These are phyloP conservation scores for Talaromyces nanjingensis DNA, from an alignment of 495 filamentous ascomycete species.

Conservation along the genomic window DNA sequence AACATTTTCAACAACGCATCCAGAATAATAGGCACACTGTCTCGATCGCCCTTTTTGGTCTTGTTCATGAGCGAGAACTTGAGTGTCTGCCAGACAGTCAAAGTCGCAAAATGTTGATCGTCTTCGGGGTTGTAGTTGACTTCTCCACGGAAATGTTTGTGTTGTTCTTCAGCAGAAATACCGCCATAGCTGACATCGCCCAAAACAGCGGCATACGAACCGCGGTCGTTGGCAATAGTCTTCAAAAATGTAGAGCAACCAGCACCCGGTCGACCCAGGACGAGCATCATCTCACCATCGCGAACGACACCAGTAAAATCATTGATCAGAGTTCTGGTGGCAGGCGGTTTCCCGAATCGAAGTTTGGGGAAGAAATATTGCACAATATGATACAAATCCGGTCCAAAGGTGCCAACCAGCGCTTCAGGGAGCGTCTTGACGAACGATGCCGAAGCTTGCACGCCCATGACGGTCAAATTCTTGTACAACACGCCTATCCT, in stretches of 20 bases:
- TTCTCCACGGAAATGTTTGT: constrained; percentile 67
- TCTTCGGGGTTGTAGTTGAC: constrained; percentile 81
- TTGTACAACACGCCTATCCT: constrained; percentile 82
- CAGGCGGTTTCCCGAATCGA: constrained; percentile 41
- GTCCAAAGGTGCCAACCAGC: constrained; percentile 76
- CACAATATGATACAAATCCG: constrained; percentile 69
- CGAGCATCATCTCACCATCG: constrained; percentile 79
- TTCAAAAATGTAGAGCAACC: constrained; percentile 80
- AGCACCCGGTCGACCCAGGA: constrained; percentile 71
- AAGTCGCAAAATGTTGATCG: constrained; percentile 67
- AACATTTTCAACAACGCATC: constrained; percentile 63
- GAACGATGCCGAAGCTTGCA: constrained; percentile 58
- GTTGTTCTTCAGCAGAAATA: constrained; percentile 61
- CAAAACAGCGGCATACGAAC: constrained; percentile 55
- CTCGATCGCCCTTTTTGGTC: constrained; percentile 64
- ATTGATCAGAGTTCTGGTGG: constrained; percentile 57
- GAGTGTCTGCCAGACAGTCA: constrained; percentile 76
- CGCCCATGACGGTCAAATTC: constrained; percentile 68
- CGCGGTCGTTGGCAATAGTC: constrained; percentile 65
- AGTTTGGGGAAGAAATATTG: constrained; percentile 58
- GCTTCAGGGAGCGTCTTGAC: constrained; percentile 72
- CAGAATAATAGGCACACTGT: constrained; percentile 60
- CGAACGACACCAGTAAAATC: constrained; percentile 74
- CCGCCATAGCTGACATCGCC: constrained; percentile 74
- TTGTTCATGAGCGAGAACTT: constrained; percentile 80